Percentiles rank a stretch among this genome's conserved stretches.
Conservation (phyloP, 805 yeast genomes). For the Ascoidea rubescens region DNA sequence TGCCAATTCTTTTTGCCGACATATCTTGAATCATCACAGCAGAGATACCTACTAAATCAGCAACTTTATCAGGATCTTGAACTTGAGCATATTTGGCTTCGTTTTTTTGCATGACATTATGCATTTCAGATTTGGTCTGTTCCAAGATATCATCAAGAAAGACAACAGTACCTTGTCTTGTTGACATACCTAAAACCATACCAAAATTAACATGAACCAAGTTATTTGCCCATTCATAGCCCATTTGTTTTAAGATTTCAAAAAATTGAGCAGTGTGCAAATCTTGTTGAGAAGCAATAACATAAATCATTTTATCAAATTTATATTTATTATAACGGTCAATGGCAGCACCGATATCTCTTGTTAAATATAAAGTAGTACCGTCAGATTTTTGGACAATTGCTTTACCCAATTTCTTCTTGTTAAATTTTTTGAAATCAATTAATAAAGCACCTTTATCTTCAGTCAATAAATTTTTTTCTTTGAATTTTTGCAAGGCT, state of each 20-base stretch:
- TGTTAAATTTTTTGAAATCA: conserved; percentile 72
- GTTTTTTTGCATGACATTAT: conserved; percentile 89
- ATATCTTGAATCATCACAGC: conserved; percentile 99
- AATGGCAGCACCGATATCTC: conserved; percentile 95
- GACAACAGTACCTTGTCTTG: conserved; percentile 98
- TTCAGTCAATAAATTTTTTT: conserved; percentile 60
- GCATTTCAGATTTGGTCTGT: conserved; percentile 89
- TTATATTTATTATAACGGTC: conserved; percentile 73
- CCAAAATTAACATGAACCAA: conserved; percentile 87
- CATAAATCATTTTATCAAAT: conserved; percentile 93
- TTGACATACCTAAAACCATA: conserved; percentile 97
- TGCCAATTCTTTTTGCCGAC: conserved; percentile 94
- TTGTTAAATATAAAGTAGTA: conserved; percentile 82
- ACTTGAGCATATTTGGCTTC: conserved; percentile 85
- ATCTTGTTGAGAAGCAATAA: conserved; percentile 93
- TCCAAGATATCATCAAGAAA: conserved; percentile 87
- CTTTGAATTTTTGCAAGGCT: conserved; percentile 48
- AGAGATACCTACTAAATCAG: conserved; percentile 89
- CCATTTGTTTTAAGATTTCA: conserved; percentile 85
- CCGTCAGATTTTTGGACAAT: conserved; percentile 92
- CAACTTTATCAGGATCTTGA: conserved; percentile 86
- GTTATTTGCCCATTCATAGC: conserved; percentile 71
- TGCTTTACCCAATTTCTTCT: conserved; percentile 76
- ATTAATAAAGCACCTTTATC: conserved; percentile 87
- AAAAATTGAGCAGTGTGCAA: conserved; percentile 88